These are phyloP conservation scores for Tilletia indica DNA, from an alignment of 1,284 basidiomycete genomes.

Conservation along the genomic window DNA sequence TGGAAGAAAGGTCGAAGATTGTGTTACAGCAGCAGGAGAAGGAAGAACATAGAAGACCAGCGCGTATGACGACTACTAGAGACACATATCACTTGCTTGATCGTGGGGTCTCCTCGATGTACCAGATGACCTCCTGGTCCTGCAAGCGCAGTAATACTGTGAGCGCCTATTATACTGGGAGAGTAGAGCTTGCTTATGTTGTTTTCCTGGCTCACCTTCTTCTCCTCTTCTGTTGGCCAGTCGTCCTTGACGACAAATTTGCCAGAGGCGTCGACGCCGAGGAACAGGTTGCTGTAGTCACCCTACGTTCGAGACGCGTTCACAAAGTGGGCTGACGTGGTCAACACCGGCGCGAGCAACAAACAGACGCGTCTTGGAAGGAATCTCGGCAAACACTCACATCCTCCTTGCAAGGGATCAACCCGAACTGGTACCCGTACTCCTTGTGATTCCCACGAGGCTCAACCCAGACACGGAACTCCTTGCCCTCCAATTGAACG, in stretches of 20 bases:
- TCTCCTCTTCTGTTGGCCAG: constrained; percentile 1
- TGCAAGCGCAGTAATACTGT: neutral
- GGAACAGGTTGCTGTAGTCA: constrained; percentile 4
- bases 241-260: constrained; percentile 5
- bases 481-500: neutral
- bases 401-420: constrained; percentile 1
- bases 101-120: constrained; percentile 5
- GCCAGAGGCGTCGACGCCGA: constrained; percentile 1
- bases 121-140: constrained; percentile 3
- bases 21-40: no score
- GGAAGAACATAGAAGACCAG: no score
- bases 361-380: no score
- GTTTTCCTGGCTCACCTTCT: neutral
- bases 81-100: no score
- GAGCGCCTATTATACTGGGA: neutral
- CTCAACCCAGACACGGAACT: constrained; percentile 1
- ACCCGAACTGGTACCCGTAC: neutral
- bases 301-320: neutral
- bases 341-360: neutral
- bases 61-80: no score
- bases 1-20: no score
- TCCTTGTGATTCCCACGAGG: constrained; percentile 1
- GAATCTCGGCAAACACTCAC: neutral
- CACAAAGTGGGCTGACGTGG: neutral
- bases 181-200: neutral